Evolutionary conservation across 176 grass and related monocot genomes (phyloP), one percentile per base, ranked within the genome.

Genomic region (Ampelocalamus luodianensis): DNA sequence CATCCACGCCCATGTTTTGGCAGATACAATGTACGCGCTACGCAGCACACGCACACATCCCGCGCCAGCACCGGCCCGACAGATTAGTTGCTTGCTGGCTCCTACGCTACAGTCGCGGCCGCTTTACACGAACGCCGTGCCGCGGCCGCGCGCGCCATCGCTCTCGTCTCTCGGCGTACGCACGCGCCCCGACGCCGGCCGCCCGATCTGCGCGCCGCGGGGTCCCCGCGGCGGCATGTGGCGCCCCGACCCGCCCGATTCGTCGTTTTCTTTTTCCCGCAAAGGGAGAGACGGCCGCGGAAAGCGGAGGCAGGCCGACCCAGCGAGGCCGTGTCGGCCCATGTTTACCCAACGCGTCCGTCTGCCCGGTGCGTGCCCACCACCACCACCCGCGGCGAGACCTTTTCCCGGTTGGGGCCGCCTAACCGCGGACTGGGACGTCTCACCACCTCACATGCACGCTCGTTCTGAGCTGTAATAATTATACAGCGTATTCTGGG

Each of bases 371-470:
- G 78, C 64, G 76, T 9, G 76, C 10, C 29, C 79, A 26, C 65
- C 46, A 0, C 65, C 38, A 43, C 23, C 74, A 4, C 76, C 48
- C 1, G 23, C 11, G 42, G 36, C 82, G 24, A 51, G 55, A 12
- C 60, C 26, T 77, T 76, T 60, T 61, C 29, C 69, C 54, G 22
- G 55, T 4, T 44, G 66, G 32, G 27, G 27, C 43, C 68, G 87
- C 71, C 83, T 46, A 76, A 81, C 77, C 78, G 70, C 22, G 64
- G 88, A 86, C 16, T 1, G 29, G 18, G 71, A 90, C 54, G 83
- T 70, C 83, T 67, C 79, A 78, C 79, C 74, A 12, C 49, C 79
- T 20, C 64, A 34, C 88, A 45, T 68, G 65, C 32, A 34, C 32
- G 32, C 32, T 34, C 32, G 2, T 67, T 55, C n/a, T 20, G 82